Conservation (phyloP, 495 filamentous ascomycete genomes). For the Lasiosphaeria miniovina region DNA sequence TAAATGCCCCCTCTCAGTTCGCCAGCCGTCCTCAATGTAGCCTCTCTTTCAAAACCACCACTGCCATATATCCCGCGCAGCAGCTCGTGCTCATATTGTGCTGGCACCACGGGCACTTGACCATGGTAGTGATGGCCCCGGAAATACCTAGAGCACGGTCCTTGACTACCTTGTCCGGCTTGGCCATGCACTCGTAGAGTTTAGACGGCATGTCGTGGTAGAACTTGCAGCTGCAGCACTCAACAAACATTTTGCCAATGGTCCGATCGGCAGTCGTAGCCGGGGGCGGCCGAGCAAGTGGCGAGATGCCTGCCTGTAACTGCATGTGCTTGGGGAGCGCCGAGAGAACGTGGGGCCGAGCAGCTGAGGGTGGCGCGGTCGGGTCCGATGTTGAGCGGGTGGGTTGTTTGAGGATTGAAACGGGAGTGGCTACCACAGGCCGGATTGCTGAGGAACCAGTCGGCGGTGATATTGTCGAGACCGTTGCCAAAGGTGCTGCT, state of each 20-base stretch:
- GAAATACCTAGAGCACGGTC: slow-evolving; percentile 47
- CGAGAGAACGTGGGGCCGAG: slow-evolving; percentile 17
- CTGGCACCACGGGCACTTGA: slow-evolving; percentile 74
- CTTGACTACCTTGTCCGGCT: slow-evolving; percentile 54
- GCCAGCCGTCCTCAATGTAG: slow-evolving; percentile 19
- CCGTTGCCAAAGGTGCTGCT: slow-evolving; percentile 2
- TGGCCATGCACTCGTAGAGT: slow-evolving; percentile 70
- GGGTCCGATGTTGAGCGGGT: slow-evolving; percentile 16
- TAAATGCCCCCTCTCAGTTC: background rate
- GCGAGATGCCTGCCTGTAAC: slow-evolving; percentile 18
- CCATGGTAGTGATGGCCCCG: slow-evolving; percentile 54
- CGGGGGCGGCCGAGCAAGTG: background rate
- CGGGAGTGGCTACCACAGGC: slow-evolving; percentile 12
- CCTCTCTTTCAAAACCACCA: slow-evolving; percentile 64
- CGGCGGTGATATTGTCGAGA: slow-evolving; percentile 2
- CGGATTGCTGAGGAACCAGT: slow-evolving; percentile 7
- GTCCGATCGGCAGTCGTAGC: slow-evolving; percentile 22
- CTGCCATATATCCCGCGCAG: slow-evolving; percentile 69
- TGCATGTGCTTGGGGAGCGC: slow-evolving; percentile 36
- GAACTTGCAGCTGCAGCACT: slow-evolving; percentile 77
- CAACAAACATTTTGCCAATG: slow-evolving; percentile 74
- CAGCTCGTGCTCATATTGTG: slow-evolving; percentile 71
- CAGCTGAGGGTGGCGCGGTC: background rate
- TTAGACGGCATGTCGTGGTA: slow-evolving; percentile 78
- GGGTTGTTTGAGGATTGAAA: slow-evolving; percentile 33